Base-by-base conservation (phyloP, 257 asterid genomes). In the Gentiana macrophylla region DNA sequence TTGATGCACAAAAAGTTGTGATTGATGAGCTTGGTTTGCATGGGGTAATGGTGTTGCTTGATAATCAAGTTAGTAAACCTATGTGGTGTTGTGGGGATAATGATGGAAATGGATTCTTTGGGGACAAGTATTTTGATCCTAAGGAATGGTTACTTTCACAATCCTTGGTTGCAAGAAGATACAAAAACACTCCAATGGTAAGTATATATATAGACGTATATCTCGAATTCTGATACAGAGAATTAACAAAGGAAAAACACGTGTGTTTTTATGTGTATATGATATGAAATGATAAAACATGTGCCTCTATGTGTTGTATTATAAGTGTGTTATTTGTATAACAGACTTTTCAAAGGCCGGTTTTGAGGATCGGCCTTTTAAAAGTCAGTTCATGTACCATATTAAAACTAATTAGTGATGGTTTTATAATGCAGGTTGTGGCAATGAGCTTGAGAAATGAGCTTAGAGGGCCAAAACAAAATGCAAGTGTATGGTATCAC, bases 91-190 rank as follows among this genome's bases (percentile, higher is more conserved):
- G 94, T 15, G 12, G 61, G 8, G 66, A 71, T 45, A 0, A 62
- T 1, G 96, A 86, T 71, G 96, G 92, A 0, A 86, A 81, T 69
- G 94, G 94, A 11, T 84, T 86, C 65, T 86, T 73, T 43, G 94
- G 89, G 6, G 94, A 84, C 13, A n/a, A 41, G 50, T 66, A 68
- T 49, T 86, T 86, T 62, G 86, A 74, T 63, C 72, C 80, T 1
- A n/a, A 35, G 0, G 94, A 86, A 62, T 86, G 96, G 96, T 36
- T 86, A 36, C 63, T 32, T 6, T 80, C 88, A 5, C 67, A 83
- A 67, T 37, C 50, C 13, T 35, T 69, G 6, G 91, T 74, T 3
- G 80, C 86, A 10, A 55, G 65, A 4, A 49, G 11, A 12, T 81
- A 77, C 69, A 81, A 59, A 44, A 32, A 75, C 50, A 67, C 66